Conservation (phyloP, 2,329 filamentous ascomycete genomes). For the Aspergillus novoparasiticus region DNA sequence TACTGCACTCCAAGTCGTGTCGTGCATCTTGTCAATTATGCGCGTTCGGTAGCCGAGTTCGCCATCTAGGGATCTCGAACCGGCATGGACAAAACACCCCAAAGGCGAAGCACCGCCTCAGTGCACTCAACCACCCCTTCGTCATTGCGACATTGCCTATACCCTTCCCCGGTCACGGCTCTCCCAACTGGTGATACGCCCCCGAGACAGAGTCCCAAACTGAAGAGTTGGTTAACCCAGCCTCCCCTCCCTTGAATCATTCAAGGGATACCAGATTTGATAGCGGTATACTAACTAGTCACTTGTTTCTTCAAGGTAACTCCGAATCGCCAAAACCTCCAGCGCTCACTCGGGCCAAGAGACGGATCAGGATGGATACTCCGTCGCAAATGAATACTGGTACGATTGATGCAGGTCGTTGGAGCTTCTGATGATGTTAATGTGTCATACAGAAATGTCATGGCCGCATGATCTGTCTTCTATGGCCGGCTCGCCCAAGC, state of each 20-base stretch:
- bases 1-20: slow-evolving; percentile 24
- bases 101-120: slow-evolving; percentile 28
- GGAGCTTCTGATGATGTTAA: slow-evolving; percentile 13
- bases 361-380: slow-evolving; percentile 33
- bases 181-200: slow-evolving; percentile 21
- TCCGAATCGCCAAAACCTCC: slow-evolving; percentile 30
- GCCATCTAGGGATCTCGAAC: slow-evolving; percentile 12
- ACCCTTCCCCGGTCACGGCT: slow-evolving; percentile 25
- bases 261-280: slow-evolving; percentile 10
- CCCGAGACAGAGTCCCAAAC: slow-evolving; percentile 21
- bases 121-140: slow-evolving; percentile 27
- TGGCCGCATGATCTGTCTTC: slow-evolving; percentile 36
- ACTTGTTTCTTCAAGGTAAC: slow-evolving; percentile 19
- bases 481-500: slow-evolving; percentile 12
- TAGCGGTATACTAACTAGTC: slow-evolving; percentile 20
- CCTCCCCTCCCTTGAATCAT: slow-evolving; percentile 9
- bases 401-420: slow-evolving; percentile 12
- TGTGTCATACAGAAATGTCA: slow-evolving; percentile 25
- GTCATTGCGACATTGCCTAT: slow-evolving; percentile 25
- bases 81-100: slow-evolving; percentile 30
- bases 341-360: slow-evolving; percentile 36
- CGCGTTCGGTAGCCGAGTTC: slow-evolving; percentile 21
- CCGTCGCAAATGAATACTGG: slow-evolving; percentile 27
- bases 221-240: slow-evolving; percentile 25
- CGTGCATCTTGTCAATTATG: slow-evolving; percentile 30